Conservation (phyloP, 306 rosid species). For the Cucurbita maxima region DNA sequence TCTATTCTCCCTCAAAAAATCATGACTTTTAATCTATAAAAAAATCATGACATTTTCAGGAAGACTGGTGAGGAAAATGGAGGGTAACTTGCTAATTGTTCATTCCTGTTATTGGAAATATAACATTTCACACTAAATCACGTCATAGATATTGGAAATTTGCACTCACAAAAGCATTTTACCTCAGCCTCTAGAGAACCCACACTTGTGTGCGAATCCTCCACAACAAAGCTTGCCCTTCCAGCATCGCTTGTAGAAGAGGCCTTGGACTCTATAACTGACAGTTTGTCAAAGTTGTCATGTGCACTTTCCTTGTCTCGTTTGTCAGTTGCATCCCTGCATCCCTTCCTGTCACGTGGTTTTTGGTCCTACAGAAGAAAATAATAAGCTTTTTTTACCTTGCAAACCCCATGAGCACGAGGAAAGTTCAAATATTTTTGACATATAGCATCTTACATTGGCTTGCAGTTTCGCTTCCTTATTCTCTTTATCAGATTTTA, state of each 20-base stretch:
- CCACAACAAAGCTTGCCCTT: background rate
- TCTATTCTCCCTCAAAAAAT: background rate
- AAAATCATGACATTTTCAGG: background rate
- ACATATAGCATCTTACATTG: conserved; percentile 24
- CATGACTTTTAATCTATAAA: background rate
- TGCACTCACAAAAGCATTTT: background rate
- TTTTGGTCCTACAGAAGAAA: conserved; percentile 42
- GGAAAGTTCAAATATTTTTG: background rate
- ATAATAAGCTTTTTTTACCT: background rate
- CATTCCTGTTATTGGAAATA: background rate
- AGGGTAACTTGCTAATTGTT: background rate
- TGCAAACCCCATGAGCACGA: background rate
- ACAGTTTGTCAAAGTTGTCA: conserved; percentile 11
- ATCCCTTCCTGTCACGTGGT: conserved; percentile 24
- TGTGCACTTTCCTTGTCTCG: conserved; percentile 15
- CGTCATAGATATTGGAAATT: background rate
- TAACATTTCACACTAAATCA: background rate
- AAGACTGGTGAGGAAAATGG: background rate
- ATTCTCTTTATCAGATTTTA: conserved; percentile 37
- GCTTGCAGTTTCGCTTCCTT: conserved; percentile 21
- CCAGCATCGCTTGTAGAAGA: conserved; percentile 3
- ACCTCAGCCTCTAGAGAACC: background rate
- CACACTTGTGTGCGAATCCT: background rate
- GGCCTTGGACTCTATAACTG: conserved; percentile 19
- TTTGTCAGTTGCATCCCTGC: conserved; percentile 21